Evolutionary conservation across 2,329 filamentous ascomycete species (phyloP).

Genomic region (Talaromyces sp.): DNA sequence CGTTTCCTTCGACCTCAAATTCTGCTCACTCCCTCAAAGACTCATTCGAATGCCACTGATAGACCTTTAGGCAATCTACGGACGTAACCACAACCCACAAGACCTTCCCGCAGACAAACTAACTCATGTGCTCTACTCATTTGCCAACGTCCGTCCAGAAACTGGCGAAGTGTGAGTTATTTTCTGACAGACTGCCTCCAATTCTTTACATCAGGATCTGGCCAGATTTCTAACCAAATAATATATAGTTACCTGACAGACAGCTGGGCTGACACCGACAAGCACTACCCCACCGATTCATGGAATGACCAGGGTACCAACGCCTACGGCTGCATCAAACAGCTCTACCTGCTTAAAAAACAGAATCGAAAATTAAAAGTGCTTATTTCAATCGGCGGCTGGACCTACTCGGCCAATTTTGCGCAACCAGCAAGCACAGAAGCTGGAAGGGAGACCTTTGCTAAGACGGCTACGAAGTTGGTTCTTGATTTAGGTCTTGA

Average conservation of each 20-base stretch:
- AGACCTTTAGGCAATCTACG: slow-evolving; percentile 66
- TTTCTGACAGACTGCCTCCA: not conserved
- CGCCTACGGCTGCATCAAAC: slow-evolving; percentile 71
- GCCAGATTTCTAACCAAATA: not conserved
- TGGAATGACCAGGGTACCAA: slow-evolving; percentile 65
- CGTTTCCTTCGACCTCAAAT: too few species aligned
- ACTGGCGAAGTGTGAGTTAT: slow-evolving; percentile 66
- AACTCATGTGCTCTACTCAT: slow-evolving; percentile 82
- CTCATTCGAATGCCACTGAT: not conserved
- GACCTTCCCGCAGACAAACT: slow-evolving; percentile 74
- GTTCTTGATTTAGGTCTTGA: slow-evolving; percentile 74
- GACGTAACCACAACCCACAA: slow-evolving; percentile 72
- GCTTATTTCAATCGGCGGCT: slow-evolving; percentile 77
- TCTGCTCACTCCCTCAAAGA: not conserved
- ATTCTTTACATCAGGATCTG: not conserved
- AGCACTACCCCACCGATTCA: slow-evolving; percentile 64
- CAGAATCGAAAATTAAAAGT: slow-evolving; percentile 69
- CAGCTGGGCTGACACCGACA: slow-evolving; percentile 62
- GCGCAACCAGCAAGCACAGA: slow-evolving; percentile 59
- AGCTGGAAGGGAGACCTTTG: slow-evolving; percentile 60
- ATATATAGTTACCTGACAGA: slow-evolving; percentile 53
- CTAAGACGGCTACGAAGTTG: slow-evolving; percentile 64
- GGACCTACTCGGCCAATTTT: slow-evolving; percentile 76
- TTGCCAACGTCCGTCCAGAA: slow-evolving; percentile 76
- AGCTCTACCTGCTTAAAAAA: slow-evolving; percentile 71